phyloP scores from a whole-genome alignment of 2,329 filamentous ascomycete species.

The Celoporthe dispersa region DNA sequence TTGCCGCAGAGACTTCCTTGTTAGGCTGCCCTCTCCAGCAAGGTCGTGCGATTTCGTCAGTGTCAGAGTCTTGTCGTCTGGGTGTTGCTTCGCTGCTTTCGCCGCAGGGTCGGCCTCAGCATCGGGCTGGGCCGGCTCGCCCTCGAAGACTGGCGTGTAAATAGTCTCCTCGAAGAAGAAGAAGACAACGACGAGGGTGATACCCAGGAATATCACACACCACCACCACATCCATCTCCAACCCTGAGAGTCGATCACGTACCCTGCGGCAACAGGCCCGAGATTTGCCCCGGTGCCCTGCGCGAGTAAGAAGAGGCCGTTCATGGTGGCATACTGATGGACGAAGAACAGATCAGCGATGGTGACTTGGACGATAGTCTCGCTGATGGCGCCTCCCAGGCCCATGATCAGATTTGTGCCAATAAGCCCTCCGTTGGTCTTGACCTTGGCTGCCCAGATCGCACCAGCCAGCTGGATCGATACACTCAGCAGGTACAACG shows the following conservation, averaged over 20 bases:
- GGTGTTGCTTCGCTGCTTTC: neutral
- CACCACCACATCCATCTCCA: constrained; percentile 41
- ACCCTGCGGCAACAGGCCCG: constrained; percentile 28
- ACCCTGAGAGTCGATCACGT: constrained; percentile 32
- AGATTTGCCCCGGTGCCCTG: constrained; percentile 35
- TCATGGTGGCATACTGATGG: constrained; percentile 37
- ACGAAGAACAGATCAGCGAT: constrained; percentile 41
- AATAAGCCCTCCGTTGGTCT: constrained; percentile 31
- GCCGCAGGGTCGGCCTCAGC: neutral
- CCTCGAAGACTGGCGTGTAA: constrained; percentile 3
- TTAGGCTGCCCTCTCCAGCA: neutral
- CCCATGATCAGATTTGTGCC: constrained; percentile 35
- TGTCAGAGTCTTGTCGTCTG: neutral
- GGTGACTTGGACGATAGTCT: constrained; percentile 45
- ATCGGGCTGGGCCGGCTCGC: constrained; percentile 11
- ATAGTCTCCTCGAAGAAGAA: constrained; percentile 9
- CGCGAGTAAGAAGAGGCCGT: constrained; percentile 37
- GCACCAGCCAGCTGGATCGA: constrained; percentile 28
- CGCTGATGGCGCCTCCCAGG: constrained; percentile 44
- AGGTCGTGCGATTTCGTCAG: neutral
- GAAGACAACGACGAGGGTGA: neutral
- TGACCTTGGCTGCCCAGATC: constrained; percentile 31
- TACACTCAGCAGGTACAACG: constrained; percentile 36
- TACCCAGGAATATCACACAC: constrained; percentile 20
- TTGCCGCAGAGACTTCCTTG: constrained; percentile 5